Conservation (phyloP, 257 asterid genomes). For the Nicotiana paniculata region DNA sequence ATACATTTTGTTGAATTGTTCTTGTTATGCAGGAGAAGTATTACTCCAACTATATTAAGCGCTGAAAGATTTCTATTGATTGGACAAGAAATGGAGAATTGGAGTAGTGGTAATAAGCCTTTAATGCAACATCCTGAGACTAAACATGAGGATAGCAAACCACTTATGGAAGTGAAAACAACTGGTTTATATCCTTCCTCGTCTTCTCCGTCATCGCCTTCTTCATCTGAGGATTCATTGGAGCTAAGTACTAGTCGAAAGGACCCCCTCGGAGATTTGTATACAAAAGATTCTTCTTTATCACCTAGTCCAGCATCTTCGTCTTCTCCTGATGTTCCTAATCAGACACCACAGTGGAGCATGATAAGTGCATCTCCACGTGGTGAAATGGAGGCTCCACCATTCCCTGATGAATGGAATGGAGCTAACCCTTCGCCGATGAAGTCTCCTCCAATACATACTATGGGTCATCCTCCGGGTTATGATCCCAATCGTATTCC, state of each 20-base stretch:
- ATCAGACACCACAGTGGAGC: constrained; percentile 30
- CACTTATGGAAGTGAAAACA: constrained; percentile 6
- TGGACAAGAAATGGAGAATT: background rate
- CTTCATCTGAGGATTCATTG: background rate
- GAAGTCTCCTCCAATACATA: constrained; percentile 48
- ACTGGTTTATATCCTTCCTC: constrained; percentile 18
- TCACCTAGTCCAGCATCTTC: constrained; percentile 1
- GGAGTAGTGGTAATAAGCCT: background rate
- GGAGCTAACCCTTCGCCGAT: constrained; percentile 14
- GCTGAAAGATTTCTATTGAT: background rate
- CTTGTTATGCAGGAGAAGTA: background rate
- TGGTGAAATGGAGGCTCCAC: constrained; percentile 3
- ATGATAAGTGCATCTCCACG: constrained; percentile 42
- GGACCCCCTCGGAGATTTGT: constrained; percentile 3
- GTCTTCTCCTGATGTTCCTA: constrained; percentile 10
- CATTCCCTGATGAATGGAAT: constrained; percentile 19
- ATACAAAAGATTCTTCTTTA: constrained; percentile 12
- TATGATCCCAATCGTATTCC: constrained; percentile 85
- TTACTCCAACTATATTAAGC: background rate
- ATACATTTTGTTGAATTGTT: background rate
- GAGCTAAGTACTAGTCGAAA: constrained; percentile 11
- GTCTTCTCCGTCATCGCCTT: constrained; percentile 22
- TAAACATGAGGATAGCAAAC: constrained; percentile 12
- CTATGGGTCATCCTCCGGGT: constrained; percentile 37
- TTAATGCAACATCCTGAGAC: constrained; percentile 7